These are phyloP conservation scores for Akanthomyces lecanii DNA, from an alignment of 2,329 filamentous ascomycete species.

Conservation along the genomic window DNA sequence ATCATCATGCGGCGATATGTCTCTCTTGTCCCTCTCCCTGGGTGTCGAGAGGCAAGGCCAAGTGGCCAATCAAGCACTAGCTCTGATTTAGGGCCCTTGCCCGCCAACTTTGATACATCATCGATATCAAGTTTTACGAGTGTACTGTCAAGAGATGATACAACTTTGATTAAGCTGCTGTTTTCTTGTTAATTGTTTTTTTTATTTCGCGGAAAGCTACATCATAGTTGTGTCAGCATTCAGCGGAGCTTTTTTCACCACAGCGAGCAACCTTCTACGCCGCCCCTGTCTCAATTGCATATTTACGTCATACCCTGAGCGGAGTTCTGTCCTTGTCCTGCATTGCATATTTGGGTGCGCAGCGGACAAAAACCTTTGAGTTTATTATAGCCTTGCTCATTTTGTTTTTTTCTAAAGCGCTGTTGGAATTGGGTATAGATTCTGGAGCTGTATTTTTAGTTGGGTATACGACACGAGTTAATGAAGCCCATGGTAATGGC, in stretches of 20 bases:
- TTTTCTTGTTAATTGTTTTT: not conserved
- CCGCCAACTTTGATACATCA: not conserved
- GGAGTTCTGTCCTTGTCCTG: not conserved
- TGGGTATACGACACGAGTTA: slow-evolving; percentile 5
- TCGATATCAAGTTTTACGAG: slow-evolving; percentile 4
- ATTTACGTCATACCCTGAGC: slow-evolving; percentile 3
- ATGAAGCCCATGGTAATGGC: not conserved
- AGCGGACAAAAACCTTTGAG: not conserved
- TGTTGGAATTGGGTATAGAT: slow-evolving; percentile 3
- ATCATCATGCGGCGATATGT: slow-evolving; percentile 14
- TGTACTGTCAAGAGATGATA: not conserved
- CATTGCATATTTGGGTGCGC: not conserved
- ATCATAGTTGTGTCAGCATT: slow-evolving; percentile 8
- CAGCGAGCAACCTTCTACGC: not conserved
- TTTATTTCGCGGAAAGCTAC: not conserved
- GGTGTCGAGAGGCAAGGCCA: not conserved
- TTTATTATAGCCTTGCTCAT: not conserved
- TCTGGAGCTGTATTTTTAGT: not conserved
- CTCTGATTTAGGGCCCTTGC: not conserved
- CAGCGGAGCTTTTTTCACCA: not conserved
- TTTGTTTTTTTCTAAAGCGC: not conserved
- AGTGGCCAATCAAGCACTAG: not conserved
- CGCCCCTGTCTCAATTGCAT: not conserved
- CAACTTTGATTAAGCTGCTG: not conserved
- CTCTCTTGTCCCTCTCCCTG: slow-evolving; percentile 1